A percentile compares a stretch with the other conserved stretches of the same genome.
Evolutionary conservation across 768 basidiomycete species (phyloP).

Genomic region (Tubosaeta sp.): DNA sequence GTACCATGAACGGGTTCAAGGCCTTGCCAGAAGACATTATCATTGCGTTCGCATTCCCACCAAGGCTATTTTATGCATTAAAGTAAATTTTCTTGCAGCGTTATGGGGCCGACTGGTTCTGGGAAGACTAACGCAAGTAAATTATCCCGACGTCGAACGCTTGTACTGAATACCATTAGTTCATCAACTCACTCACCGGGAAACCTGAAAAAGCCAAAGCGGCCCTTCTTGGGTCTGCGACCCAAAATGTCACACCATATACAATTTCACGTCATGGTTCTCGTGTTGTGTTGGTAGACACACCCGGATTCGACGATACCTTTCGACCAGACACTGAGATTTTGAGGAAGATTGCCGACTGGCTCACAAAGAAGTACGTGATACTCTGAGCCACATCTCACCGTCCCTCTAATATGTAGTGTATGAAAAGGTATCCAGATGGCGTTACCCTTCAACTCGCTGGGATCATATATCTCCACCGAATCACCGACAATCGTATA

Average conservation of each 20-base stretch:
- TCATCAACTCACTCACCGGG: neutral
- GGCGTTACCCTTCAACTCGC: conserved; percentile 8
- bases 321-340: neutral
- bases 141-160: neutral
- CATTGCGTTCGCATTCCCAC: neutral
- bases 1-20: neutral
- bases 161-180: neutral
- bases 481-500: conserved; percentile 35
- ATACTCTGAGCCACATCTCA: neutral
- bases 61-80: neutral
- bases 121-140: neutral
- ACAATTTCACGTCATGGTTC: neutral
- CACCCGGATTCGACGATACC: neutral
- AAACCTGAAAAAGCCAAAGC: neutral
- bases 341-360: neutral
- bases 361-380: neutral
- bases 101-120: neutral
- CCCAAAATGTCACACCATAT: neutral
- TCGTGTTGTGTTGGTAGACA: neutral
- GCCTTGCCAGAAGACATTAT: neutral
- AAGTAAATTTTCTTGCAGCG: neutral
- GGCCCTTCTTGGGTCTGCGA: neutral
- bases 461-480: conserved; percentile 36
- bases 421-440: conserved; percentile 5
- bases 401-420: no score